Evolutionary conservation across 768 basidiomycete species (phyloP).

Genomic region (Hygrocybe punicea): DNA sequence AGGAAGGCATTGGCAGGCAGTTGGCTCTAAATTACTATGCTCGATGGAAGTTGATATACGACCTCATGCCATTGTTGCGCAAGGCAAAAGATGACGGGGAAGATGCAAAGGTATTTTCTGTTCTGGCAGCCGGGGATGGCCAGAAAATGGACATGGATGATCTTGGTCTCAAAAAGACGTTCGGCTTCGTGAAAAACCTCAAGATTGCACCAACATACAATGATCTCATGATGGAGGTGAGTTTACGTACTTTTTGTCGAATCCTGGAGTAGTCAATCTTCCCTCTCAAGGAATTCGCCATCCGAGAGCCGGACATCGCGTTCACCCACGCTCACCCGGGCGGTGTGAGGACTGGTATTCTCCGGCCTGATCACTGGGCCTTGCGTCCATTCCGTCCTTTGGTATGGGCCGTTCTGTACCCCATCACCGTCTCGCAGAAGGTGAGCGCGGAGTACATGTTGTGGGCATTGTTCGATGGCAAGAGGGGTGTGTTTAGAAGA

Average conservation of each 20-base stretch:
- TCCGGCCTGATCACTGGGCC: slow-evolving; percentile 26
- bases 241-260: not conserved
- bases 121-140: slow-evolving; percentile 37
- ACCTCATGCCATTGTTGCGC: slow-evolving; percentile 43
- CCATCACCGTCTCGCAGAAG: slow-evolving; percentile 23
- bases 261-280: not conserved
- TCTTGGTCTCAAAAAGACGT: slow-evolving; percentile 50
- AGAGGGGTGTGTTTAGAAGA: slow-evolving; percentile 30
- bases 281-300: slow-evolving; percentile 31
- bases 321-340: slow-evolving; percentile 38
- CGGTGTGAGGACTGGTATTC: slow-evolving; percentile 34
- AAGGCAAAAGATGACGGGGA: slow-evolving; percentile 46
- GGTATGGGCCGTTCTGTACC: slow-evolving; percentile 18
- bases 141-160: slow-evolving; percentile 44
- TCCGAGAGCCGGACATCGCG: slow-evolving; percentile 28
- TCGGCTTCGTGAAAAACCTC: slow-evolving; percentile 33
- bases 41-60: slow-evolving; percentile 48
- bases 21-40: slow-evolving; percentile 50
- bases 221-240: slow-evolving; percentile 53
- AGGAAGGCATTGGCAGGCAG: slow-evolving; percentile 45
- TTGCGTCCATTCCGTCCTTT: slow-evolving; percentile 18
- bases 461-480: slow-evolving; percentile 26
- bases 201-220: slow-evolving; percentile 43
- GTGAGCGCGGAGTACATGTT: slow-evolving; percentile 40
- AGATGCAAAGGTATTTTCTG: slow-evolving; percentile 48